Base-by-base conservation (phyloP, 257 asterid species). In the Capsicum baccatum region DNA sequence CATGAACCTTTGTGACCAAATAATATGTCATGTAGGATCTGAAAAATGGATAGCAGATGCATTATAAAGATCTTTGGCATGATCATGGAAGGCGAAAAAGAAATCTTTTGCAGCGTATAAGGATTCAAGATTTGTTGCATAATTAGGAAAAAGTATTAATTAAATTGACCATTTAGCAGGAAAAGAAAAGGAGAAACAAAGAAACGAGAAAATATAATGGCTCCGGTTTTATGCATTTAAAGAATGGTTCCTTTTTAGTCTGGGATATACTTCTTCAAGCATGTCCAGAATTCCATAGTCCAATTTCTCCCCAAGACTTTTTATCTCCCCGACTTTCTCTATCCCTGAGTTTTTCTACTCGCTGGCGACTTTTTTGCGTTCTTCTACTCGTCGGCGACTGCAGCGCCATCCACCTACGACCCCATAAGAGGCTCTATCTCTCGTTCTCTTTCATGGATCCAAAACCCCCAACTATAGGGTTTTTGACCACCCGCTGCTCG, bases 1-100 rank as follows among this genome's bases (percentile, higher is more conserved):
- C 81, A 78, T 26, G 81, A 26, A 78, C 16, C 19, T 8, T 78
- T 78, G 33, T 54, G 82, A 54, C 62, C 82, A 33, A 54, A 55
- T 21, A 54, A 78, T 33, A 33, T 52, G 47, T 9, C 48, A 35
- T 78, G 64, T 78, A 2, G 21, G 9, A 26, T 78, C 21, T 26
- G 64, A 78, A 52, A 78, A 54, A 14, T 54, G 48, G 48, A 54
- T 54, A 33, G 15, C 64, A 78, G 55, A 71, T 71, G 58, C 47
- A 3, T 47, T 71, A 71, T 71, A 44, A 5, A 71, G 37, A 71
- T 44, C 33, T 47, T 16, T 44, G 16, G 79, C 79, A 70, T 70
- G 79, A 44, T 42, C 35, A 44, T 70, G 79, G 9, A 70, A 70
- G 35, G 35, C 33, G 9, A 44, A 70, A 42, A 44, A 44, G 52